These are phyloP conservation scores for Goniomonas avonlea DNA, from an alignment of 78 protist species.

Conservation along the genomic window DNA sequence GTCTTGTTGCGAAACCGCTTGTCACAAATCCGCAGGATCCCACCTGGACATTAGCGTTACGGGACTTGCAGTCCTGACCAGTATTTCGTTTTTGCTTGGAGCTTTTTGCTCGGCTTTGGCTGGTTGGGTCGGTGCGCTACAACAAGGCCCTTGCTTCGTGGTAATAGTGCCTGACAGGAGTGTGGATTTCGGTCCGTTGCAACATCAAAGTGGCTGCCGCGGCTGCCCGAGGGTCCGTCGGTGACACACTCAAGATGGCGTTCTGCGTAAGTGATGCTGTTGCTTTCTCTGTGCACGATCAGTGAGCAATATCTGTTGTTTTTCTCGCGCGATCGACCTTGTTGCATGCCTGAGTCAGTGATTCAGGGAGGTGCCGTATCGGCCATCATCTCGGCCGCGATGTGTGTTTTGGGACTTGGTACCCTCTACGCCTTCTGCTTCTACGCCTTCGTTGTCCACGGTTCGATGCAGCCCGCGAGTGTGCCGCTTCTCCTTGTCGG, in stretches of 20 bases:
- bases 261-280: no score
- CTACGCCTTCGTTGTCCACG: background rate
- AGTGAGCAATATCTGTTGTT: background rate
- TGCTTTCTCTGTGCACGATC: no score
- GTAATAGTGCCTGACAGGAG: no score
- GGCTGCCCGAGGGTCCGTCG: background rate
- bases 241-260: background rate
- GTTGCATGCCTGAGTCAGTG: no score
- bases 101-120: constrained; percentile 38
- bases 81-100: constrained; percentile 35
- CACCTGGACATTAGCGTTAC: no score
- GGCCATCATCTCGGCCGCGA: constrained; percentile 39
- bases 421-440: constrained; percentile 7
- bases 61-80: constrained; percentile 17
- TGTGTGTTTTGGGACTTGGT: constrained; percentile 47
- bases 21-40: no score
- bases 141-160: no score
- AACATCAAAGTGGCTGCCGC: constrained; percentile 50
- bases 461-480: background rate
- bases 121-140: constrained; percentile 50
- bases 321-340: no score
- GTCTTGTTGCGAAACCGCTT: no score
- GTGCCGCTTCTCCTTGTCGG: constrained; percentile 62
- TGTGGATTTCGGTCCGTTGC: constrained; percentile 47
- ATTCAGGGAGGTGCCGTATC: constrained; percentile 58